A percentile compares a stretch with the other conserved stretches of the same genome.
These are phyloP conservation scores for Polytrichum commune DNA, from an alignment of 225 moss, liverwort and hornwort genomes.

Conservation along the genomic window DNA sequence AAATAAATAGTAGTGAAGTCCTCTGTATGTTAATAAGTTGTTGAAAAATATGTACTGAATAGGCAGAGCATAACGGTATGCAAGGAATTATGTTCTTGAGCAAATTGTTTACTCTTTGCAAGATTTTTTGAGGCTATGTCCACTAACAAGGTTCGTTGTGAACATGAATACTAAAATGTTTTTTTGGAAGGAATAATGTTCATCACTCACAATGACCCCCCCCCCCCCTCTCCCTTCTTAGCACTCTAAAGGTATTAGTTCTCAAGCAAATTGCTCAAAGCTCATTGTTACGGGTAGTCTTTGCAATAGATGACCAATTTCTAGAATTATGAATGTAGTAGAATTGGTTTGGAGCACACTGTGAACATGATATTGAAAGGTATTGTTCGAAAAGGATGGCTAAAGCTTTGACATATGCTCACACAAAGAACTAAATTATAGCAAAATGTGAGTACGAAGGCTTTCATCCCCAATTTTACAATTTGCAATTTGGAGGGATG, in stretches of 20 bases:
- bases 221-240: slow-evolving; percentile 73
- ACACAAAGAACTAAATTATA: no score
- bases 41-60: background rate
- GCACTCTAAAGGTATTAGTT: slow-evolving; percentile 27
- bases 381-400: background rate
- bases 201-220: slow-evolving; percentile 58
- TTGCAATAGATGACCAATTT: background rate
- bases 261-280: background rate
- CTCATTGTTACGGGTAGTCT: background rate
- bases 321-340: background rate
- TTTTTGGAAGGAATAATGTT: slow-evolving; percentile 78
- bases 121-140: slow-evolving; percentile 84
- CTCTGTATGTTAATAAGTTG: background rate
- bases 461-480: no score
- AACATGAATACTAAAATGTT: slow-evolving; percentile 52
- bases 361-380: background rate
- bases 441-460: no score
- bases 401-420: no score
- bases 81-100: background rate
- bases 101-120: slow-evolving; percentile 18
- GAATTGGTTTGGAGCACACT: background rate
- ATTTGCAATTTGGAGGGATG: no score
- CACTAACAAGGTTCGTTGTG: slow-evolving; percentile 53
- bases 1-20: background rate
- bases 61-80: no score